phyloP scores from a whole-genome alignment of 257 asterid genomes.

The Perilla frutescens region DNA sequence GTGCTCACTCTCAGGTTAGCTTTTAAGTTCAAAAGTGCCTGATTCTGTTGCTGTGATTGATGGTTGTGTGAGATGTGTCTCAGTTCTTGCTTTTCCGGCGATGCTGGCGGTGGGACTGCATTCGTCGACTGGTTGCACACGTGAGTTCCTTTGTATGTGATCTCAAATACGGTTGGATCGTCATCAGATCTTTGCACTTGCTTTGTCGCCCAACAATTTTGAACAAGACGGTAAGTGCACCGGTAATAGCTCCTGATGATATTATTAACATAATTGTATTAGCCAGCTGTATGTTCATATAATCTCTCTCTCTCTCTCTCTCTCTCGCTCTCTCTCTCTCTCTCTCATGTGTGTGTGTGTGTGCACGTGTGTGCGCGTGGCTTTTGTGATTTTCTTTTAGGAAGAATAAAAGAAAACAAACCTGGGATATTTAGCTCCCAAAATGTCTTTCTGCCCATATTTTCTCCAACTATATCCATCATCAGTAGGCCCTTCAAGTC shows the following conservation, averaged over 20 bases:
- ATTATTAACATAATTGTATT: conserved; percentile 24
- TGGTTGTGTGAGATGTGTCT: conserved; percentile 34
- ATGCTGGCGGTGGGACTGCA: conserved; percentile 44
- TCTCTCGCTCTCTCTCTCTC: too few relatives aligned
- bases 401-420: conserved; percentile 12
- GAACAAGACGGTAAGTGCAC: conserved; percentile 66
- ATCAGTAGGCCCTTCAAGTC: conserved; percentile 79
- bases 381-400: neutral
- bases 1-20: conserved; percentile 66
- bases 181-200: conserved; percentile 96
- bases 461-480: conserved; percentile 94
- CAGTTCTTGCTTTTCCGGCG: conserved; percentile 53
- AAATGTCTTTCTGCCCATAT: conserved; percentile 68
- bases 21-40: conserved; percentile 52
- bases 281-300: neutral
- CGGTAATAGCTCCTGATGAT: conserved; percentile 88
- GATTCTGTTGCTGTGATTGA: conserved; percentile 44
- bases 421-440: conserved; percentile 64
- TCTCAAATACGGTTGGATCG: conserved; percentile 71
- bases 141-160: conserved; percentile 83
- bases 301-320: too few relatives aligned
- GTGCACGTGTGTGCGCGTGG: too few relatives aligned
- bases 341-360: too few relatives aligned
- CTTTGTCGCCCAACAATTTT: conserved; percentile 88
- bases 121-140: conserved; percentile 48